Base-by-base conservation (phyloP, 805 yeast species). In the Barnettozyma siamensis region DNA sequence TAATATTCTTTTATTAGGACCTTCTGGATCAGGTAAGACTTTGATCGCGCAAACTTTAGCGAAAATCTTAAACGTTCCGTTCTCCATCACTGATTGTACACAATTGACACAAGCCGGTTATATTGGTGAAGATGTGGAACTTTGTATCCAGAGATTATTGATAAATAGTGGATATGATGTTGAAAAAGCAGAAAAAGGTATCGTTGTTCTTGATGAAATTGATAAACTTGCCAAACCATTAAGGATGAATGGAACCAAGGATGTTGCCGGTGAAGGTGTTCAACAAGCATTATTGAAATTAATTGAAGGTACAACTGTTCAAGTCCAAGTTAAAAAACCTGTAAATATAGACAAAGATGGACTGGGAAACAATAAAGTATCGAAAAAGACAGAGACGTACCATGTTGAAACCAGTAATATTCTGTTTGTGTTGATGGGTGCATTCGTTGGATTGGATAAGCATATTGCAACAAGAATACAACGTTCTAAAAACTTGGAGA, bases 261-360 rank as follows among this genome's bases (percentile, higher is more conserved):
- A 77, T 54, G 78, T 77, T 2, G 65, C 80, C 1, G 83, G 83
- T 7, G 83, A 78, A 56, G 83, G 83, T 37, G 83, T 78, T 15
- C 83, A 77, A 48, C 83, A 77, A 49, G 75, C 81, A 0, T 53
- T 77, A 12, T 51, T 77, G 46, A 78, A 78, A 49, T 62, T 77
- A 35, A 65, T 77, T 29, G 83, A 77, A 51, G 83, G 83, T 2
- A 70, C 78, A 16, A 66, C 62, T 11, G 72, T 77, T 3, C 70
- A 69, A 40, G 59, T 72, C n/a, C 66, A 65, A 23, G 70, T 72
- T 2, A 70, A 74, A 51, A 64, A 62, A 38, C 72, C 72, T 4
- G 58, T 66, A 0, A 64, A 61, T 35, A 53, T 46, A 35, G 56
- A 54, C 15, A 52, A 49, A 23, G 59, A 56, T 37, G 31, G 40